These are phyloP conservation scores for Ilex asprella DNA, from an alignment of 257 asterid species.

Conservation along the genomic window DNA sequence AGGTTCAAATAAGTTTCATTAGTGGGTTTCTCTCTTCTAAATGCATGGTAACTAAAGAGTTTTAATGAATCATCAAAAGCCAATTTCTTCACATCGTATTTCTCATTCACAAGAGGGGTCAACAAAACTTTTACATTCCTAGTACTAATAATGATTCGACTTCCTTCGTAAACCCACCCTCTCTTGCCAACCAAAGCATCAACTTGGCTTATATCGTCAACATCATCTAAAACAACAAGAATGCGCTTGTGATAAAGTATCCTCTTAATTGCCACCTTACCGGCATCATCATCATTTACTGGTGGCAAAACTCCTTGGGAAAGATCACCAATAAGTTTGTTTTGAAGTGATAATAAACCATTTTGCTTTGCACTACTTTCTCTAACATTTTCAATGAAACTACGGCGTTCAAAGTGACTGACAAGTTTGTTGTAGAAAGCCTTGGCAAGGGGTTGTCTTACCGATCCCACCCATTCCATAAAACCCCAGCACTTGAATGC, in stretches of 20 bases:
- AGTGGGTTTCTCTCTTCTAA: conserved; percentile 26
- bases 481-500: conserved; percentile 13
- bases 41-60: conserved; percentile 24
- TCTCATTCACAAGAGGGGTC: conserved; percentile 1
- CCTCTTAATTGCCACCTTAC: conserved; percentile 7
- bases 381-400: conserved; percentile 24
- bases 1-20: conserved; percentile 9
- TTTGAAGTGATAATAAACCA: conserved; percentile 20
- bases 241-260: conserved; percentile 8
- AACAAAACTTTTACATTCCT: conserved; percentile 19
- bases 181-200: conserved; percentile 9
- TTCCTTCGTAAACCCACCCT: conserved; percentile 24
- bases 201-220: conserved; percentile 18
- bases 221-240: conserved; percentile 23
- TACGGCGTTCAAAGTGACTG: conserved; percentile 14
- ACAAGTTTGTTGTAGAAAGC: conserved; percentile 16
- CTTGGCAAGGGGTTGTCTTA: conserved; percentile 26
- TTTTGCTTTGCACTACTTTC: conserved; percentile 6
- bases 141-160: conserved; percentile 21
- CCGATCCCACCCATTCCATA: conserved; percentile 35
- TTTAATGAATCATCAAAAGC: conserved; percentile 11
- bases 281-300: conserved; percentile 2
- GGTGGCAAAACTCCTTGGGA: neutral
- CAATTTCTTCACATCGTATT: conserved; percentile 13
- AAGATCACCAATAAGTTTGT: conserved; percentile 23